Evolutionary conservation across 1,284 basidiomycete genomes (phyloP).

Genomic region (Puccinia horiana): DNA sequence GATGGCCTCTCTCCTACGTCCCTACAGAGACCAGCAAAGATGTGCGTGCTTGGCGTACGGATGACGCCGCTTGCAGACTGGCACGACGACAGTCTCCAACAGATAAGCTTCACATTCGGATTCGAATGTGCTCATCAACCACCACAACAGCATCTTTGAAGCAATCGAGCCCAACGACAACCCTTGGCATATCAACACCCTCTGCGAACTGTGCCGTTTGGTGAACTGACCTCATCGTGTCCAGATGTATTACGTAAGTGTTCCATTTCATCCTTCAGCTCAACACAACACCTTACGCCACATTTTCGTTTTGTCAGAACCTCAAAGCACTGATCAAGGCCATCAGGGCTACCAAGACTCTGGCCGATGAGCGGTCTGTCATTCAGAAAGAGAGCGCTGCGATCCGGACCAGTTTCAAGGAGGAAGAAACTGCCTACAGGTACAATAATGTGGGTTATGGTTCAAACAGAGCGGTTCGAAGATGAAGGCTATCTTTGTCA

Average conservation of each 20-base stretch:
- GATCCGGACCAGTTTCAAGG: constrained; percentile 94
- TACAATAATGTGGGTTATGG: constrained; percentile 50
- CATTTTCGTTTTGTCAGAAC: constrained; percentile 54
- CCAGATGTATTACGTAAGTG: constrained; percentile 19
- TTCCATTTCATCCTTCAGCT: neutral
- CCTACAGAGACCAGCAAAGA: too few species aligned
- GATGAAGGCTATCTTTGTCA: constrained; percentile 70
- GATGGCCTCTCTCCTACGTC: too few species aligned
- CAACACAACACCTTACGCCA: neutral
- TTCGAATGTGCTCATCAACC: too few species aligned
- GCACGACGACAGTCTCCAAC: too few species aligned
- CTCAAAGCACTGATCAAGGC: constrained; percentile 61
- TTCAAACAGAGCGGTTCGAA: neutral
- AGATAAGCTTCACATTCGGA: too few species aligned
- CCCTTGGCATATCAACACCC: neutral
- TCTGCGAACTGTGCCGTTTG: neutral
- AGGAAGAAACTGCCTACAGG: constrained; percentile 65
- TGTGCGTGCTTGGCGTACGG: too few species aligned
- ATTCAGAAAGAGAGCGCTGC: constrained; percentile 98
- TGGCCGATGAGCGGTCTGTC: constrained; percentile 94
- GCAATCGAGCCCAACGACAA: neutral
- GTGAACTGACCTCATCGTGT: neutral
- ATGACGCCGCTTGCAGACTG: too few species aligned
- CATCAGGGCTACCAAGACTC: constrained; percentile 70
- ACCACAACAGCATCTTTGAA: neutral